A percentile compares a stretch with the other conserved stretches of the same genome.
phyloP scores from a whole-genome alignment of 2,329 filamentous ascomycete genomes.

The Leptoxyphium fumago region DNA sequence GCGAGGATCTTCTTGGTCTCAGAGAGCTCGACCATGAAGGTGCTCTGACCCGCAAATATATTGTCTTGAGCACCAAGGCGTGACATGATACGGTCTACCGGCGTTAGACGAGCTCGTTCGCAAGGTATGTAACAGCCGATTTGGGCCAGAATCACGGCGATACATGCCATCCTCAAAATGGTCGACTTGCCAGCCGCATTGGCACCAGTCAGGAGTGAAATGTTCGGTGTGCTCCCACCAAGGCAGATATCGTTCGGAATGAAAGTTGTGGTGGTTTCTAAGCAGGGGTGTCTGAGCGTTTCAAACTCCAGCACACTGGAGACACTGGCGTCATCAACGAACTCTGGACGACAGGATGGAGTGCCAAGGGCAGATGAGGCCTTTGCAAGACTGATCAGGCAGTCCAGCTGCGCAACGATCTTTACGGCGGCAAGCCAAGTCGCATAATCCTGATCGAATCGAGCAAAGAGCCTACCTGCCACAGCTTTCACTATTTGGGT shows the following conservation, averaged over 20 bases:
- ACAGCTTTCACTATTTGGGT: slow-evolving; percentile 83
- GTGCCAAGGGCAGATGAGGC: slow-evolving; percentile 71
- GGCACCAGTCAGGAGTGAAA: slow-evolving; percentile 83
- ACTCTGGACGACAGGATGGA: slow-evolving; percentile 77
- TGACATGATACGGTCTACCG: slow-evolving; percentile 96
- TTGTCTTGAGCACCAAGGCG: slow-evolving; percentile 95
- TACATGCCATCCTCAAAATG: slow-evolving; percentile 88
- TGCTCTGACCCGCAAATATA: slow-evolving; percentile 94
- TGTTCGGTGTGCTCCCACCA: slow-evolving; percentile 66
- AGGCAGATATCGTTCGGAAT: slow-evolving; percentile 90
- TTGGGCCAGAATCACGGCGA: slow-evolving; percentile 94
- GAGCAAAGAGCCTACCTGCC: slow-evolving; percentile 63
- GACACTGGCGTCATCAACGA: slow-evolving; percentile 56
- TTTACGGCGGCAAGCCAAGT: slow-evolving; percentile 82
- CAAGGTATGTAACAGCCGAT: slow-evolving; percentile 88
- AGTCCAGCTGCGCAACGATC: slow-evolving; percentile 84
- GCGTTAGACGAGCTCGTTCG: slow-evolving; percentile 66
- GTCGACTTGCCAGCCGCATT: slow-evolving; percentile 98
- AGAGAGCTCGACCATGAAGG: slow-evolving; percentile 93
- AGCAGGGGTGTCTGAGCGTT: slow-evolving; percentile 88
- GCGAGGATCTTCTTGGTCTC: slow-evolving; percentile 97
- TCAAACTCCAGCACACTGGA: slow-evolving; percentile 81
- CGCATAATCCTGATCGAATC: slow-evolving; percentile 76
- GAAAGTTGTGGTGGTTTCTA: slow-evolving; percentile 79
- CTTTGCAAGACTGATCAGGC: slow-evolving; percentile 81